phyloP scores from a whole-genome alignment of 345 rosid genomes.

The Kandelia obovata region DNA sequence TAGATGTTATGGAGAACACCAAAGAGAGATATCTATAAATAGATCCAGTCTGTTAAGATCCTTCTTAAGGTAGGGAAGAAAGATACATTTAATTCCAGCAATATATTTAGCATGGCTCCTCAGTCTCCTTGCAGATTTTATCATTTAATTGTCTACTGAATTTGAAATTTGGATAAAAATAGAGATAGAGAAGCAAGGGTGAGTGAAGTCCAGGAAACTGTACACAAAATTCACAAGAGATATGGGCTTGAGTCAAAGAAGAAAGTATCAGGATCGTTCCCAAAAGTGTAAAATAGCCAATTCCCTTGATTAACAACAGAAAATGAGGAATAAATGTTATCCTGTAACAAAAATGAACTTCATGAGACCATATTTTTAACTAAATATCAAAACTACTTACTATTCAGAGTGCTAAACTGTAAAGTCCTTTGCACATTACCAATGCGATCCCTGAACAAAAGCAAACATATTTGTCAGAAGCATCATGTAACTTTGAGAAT shows the following conservation, averaged over 20 bases:
- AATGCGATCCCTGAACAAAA: conserved; percentile 65
- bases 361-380: not conserved
- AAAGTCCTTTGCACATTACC: conserved; percentile 77
- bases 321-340: not conserved
- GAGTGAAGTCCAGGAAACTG: too few relatives aligned
- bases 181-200: too few relatives aligned
- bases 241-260: not conserved
- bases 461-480: conserved; percentile 3
- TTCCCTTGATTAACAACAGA: not conserved
- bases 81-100: too few relatives aligned
- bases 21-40: too few relatives aligned
- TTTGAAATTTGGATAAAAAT: too few relatives aligned
- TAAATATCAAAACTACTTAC: conserved; percentile 44
- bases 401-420: conserved; percentile 72
- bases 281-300: not conserved
- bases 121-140: too few relatives aligned
- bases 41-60: too few relatives aligned
- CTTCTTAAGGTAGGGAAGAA: too few relatives aligned
- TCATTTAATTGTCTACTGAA: too few relatives aligned
- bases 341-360: not conserved
- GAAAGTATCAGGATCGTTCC: not conserved
- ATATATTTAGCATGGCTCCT: too few relatives aligned
- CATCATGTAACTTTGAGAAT: not conserved
- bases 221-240: not conserved
- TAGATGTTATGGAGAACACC: too few relatives aligned